phyloP scores from a whole-genome alignment of 768 basidiomycete species.

The Flagelloscypha sp. region DNA sequence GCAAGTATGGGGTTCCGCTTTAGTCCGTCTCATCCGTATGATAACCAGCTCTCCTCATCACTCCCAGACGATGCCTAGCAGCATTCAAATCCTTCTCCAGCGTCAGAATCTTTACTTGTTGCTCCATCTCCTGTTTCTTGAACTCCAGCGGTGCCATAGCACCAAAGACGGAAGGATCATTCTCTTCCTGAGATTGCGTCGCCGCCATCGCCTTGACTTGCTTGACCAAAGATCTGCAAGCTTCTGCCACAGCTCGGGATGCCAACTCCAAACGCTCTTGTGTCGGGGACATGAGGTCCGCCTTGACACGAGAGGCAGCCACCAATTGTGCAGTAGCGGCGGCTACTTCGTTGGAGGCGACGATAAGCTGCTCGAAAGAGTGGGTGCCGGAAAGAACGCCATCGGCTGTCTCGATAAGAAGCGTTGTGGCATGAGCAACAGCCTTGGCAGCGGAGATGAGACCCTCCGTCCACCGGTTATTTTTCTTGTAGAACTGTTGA shows the following conservation, averaged over 20 bases:
- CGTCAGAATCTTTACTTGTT: constrained; percentile 96
- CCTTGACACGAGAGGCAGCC: constrained; percentile 96
- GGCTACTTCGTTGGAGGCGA: constrained; percentile 98
- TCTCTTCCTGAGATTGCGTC: constrained; percentile 69
- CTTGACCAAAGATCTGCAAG: constrained; percentile 91
- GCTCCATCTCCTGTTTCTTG: constrained; percentile 98
- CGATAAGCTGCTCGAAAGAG: constrained; percentile 96
- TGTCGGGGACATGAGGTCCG: constrained; percentile 96
- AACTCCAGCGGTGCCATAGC: constrained; percentile 92
- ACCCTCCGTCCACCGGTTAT: constrained; percentile 99
- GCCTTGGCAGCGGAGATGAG: constrained; percentile 97
- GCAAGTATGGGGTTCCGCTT: too few species aligned
- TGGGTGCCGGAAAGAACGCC: constrained; percentile 95
- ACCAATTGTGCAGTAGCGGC: constrained; percentile 97
- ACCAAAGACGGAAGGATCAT: constrained; percentile 78
- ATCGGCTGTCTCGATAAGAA: constrained; percentile 96
- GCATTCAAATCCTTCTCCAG: constrained; percentile 93
- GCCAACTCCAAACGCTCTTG: constrained; percentile 94
- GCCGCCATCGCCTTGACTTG: constrained; percentile 95
- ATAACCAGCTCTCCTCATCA: constrained; percentile 84
- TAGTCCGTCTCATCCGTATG: constrained; percentile 79
- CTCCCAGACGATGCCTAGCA: constrained; percentile 71
- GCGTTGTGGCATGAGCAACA: constrained; percentile 91
- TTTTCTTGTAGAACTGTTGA: constrained; percentile 98
- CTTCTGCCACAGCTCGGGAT: constrained; percentile 95